These are phyloP conservation scores for Cladorrhinum sp. DNA, from an alignment of 2,329 filamentous ascomycete genomes.

Conservation along the genomic window DNA sequence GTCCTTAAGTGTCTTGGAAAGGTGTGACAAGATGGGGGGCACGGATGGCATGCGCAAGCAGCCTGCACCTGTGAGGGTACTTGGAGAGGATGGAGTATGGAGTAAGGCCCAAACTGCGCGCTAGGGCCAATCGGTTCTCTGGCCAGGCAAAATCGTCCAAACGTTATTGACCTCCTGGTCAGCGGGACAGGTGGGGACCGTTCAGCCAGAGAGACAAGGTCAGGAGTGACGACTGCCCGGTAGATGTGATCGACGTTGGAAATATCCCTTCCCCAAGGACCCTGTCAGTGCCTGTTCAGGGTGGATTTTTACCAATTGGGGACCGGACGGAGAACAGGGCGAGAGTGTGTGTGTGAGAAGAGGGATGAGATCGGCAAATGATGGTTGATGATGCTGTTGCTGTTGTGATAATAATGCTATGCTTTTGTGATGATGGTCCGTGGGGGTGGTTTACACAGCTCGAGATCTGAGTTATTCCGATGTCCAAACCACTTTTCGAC, in stretches of 20 bases:
- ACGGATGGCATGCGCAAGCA: constrained; percentile 31
- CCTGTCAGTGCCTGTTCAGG: constrained; percentile 16
- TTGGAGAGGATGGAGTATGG: constrained; percentile 11
- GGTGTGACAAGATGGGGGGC: constrained; percentile 28
- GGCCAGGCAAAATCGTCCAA: constrained; percentile 39
- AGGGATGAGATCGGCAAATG: constrained; percentile 15
- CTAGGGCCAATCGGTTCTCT: constrained; percentile 40
- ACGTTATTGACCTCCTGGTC: constrained; percentile 42
- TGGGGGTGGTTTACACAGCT: constrained; percentile 3
- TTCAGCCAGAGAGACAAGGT: constrained; percentile 29
- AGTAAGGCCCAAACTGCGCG: constrained; percentile 33
- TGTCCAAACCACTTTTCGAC: constrained; percentile 12
- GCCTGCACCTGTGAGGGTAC: constrained; percentile 20
- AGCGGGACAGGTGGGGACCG: constrained; percentile 42
- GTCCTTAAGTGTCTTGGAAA: constrained; percentile 54
- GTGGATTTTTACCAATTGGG: constrained; percentile 24
- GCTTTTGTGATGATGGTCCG: not conserved
- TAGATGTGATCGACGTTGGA: constrained; percentile 52
- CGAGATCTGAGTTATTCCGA: not conserved
- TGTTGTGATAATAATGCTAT: too few species aligned
- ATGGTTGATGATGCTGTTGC: not conserved
- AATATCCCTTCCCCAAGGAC: constrained; percentile 45
- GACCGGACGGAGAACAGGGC: not conserved
- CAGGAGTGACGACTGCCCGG: constrained; percentile 49
- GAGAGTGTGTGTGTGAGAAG: not conserved